Evolutionary conservation across 2,329 filamentous ascomycete genomes (phyloP).

Genomic region (Phialophora tarda): DNA sequence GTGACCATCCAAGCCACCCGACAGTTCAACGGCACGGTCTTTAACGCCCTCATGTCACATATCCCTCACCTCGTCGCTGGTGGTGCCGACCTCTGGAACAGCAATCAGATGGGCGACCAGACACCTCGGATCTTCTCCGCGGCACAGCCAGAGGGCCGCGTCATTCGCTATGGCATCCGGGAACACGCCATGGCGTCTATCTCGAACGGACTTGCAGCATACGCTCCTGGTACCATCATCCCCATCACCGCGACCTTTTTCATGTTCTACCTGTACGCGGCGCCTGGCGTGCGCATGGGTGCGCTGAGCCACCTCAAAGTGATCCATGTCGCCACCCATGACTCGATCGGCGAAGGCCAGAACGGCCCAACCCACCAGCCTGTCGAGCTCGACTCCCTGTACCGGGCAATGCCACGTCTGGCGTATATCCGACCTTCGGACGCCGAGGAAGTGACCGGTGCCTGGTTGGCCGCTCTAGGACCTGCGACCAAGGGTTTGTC

Average conservation of each 20-base stretch:
- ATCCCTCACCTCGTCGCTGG: constrained; percentile 33
- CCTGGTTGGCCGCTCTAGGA: constrained; percentile 57
- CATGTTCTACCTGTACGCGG: constrained; percentile 64
- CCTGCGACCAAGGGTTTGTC: constrained; percentile 41
- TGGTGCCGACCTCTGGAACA: constrained; percentile 39
- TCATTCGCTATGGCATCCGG: constrained; percentile 64
- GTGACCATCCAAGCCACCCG: constrained; percentile 5
- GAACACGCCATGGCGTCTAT: constrained; percentile 74
- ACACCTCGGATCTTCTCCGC: constrained; percentile 43
- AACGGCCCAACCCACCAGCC: constrained; percentile 67
- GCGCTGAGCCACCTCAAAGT: constrained; percentile 59
- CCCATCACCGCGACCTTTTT: constrained; percentile 59
- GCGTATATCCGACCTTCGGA: constrained; percentile 64
- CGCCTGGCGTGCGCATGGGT: constrained; percentile 63
- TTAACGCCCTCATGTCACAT: constrained; percentile 28
- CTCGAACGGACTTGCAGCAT: constrained; percentile 75
- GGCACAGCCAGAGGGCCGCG: constrained; percentile 49
- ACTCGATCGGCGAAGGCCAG: constrained; percentile 63
- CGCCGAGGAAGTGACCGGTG: constrained; percentile 62
- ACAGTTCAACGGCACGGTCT: constrained; percentile 13
- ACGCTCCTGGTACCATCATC: constrained; percentile 58
- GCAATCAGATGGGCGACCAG: constrained; percentile 34
- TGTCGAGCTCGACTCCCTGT: constrained; percentile 60
- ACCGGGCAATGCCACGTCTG: constrained; percentile 65
- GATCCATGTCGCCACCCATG: constrained; percentile 66